Base-by-base conservation (phyloP, 164 flowering plant genomes). In the Litsea cubeba region DNA sequence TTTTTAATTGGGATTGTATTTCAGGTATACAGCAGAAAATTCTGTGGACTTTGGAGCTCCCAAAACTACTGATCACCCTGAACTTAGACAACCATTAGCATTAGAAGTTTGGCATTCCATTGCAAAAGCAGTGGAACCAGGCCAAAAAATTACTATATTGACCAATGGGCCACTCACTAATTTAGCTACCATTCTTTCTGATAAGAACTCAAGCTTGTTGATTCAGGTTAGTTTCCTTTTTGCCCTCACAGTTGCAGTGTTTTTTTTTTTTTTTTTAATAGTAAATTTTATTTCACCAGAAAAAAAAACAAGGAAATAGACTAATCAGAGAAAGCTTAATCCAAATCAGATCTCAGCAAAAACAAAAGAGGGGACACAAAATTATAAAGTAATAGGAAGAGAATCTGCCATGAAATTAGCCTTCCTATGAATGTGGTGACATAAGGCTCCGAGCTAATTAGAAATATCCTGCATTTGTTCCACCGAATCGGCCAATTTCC, bases 161-260 rank as follows among this genome's bases (percentile, higher is more conserved):
- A 86, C 93, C 5, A 93, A 86, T 79, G 99, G 99, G 62, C 98
- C 99, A 12, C 79, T 95, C 71, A 92, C 94, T 74, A 95, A 76
- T 78, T 72, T 91, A 76, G 97, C 98, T 18, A 87, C 89, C 63
- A 66, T 93, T 72, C 73, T 69, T 49, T 83, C 87, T 26, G 75
- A 75, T 54, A 80, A 79, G 58, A 84, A 85, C 46, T 26, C 72
- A 5, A 85, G 71, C 77, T 81, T 88, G 25, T 24, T 76, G 8
- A 86, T 92, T 78, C 85, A 92, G 92, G 97, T 89, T 30, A 68
- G 81, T 68, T 71, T n/a, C 35, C 65, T 54, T n/a, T 10, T 66
- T 65, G 17, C 10, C 11, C 8, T 40, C 46, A 40, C 46, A 40
- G 46, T 5, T 40, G 46, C 11, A 35, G 46, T 3, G 30, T 2